Evolutionary conservation across 2,329 filamentous ascomycete genomes (phyloP).

Genomic region (Penicillium brasilianum): DNA sequence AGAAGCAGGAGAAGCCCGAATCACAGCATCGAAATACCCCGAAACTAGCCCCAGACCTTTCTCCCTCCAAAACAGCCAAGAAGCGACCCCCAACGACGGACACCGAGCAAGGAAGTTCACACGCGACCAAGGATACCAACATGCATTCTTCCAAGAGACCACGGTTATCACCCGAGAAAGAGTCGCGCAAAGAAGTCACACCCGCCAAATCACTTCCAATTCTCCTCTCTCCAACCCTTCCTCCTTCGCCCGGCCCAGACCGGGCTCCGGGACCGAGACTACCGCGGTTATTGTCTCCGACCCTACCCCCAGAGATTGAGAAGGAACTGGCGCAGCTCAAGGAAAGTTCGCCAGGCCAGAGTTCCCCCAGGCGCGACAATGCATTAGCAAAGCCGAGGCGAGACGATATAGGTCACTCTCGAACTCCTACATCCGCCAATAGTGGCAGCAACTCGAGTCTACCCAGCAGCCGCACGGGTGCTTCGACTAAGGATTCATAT

Average conservation of each 20-base stretch:
- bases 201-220: slow-evolving; percentile 39
- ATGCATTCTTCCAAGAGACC: slow-evolving; percentile 46
- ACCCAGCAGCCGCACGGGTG: slow-evolving; percentile 12
- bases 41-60: slow-evolving; percentile 22
- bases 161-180: slow-evolving; percentile 45
- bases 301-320: slow-evolving; percentile 61
- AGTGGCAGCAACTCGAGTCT: slow-evolving; percentile 15
- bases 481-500: slow-evolving; percentile 16
- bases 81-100: slow-evolving; percentile 37
- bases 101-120: slow-evolving; percentile 21
- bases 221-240: slow-evolving; percentile 49
- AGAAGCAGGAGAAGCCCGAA: slow-evolving; percentile 16
- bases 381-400: slow-evolving; percentile 24
- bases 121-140: slow-evolving; percentile 28
- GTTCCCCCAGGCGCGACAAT: slow-evolving; percentile 30
- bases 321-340: slow-evolving; percentile 55
- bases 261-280: slow-evolving; percentile 46
- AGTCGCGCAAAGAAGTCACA: slow-evolving; percentile 33
- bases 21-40: slow-evolving; percentile 13
- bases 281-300: slow-evolving; percentile 63
- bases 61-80: slow-evolving; percentile 28
- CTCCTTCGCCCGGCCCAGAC: slow-evolving; percentile 31
- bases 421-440: slow-evolving; percentile 14
- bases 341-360: slow-evolving; percentile 37
- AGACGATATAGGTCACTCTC: slow-evolving; percentile 10